phyloP scores from a whole-genome alignment of 305 asterid species.

The Fraxinus nigra region DNA sequence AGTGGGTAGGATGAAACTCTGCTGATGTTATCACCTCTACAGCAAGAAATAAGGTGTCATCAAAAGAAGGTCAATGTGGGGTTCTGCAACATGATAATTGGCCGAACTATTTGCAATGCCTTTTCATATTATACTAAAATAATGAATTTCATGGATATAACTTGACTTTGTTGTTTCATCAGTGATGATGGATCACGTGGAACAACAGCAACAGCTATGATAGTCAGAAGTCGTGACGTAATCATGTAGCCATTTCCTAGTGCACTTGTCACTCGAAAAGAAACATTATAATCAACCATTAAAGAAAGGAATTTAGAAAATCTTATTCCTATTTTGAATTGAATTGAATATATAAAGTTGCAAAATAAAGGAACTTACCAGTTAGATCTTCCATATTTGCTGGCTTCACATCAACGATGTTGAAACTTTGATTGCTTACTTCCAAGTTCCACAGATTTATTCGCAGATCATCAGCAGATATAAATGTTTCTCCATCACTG shows the following conservation, averaged over 20 bases:
- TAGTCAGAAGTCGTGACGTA: slow-evolving; percentile 8
- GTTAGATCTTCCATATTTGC: slow-evolving; percentile 97
- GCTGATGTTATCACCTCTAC: slow-evolving; percentile 99
- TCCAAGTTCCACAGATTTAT: slow-evolving; percentile 99
- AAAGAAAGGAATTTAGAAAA: slow-evolving; percentile 1
- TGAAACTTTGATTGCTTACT: slow-evolving; percentile 96
- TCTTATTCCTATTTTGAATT: background rate
- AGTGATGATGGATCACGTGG: background rate
- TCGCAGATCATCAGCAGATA: slow-evolving; percentile 97
- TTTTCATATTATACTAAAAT: slow-evolving; percentile 1
- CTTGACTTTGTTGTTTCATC: background rate
- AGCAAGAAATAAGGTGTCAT: slow-evolving; percentile 28
- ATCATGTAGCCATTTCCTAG: slow-evolving; percentile 8
- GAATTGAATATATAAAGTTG: background rate
- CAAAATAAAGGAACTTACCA: slow-evolving; percentile 40
- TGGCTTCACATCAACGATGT: slow-evolving; percentile 96
- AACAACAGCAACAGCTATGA: slow-evolving; percentile 6
- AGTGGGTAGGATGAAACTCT: slow-evolving; percentile 93
- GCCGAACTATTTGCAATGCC: slow-evolving; percentile 5
- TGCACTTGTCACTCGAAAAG: background rate
- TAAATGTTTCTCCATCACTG: slow-evolving; percentile 97
- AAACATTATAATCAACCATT: slow-evolving; percentile 2
- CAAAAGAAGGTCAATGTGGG: background rate
- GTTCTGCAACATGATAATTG: slow-evolving; percentile 11
- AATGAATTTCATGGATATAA: slow-evolving; percentile 9